These are phyloP conservation scores for Apiospora rasikravindrae DNA, from an alignment of 2,329 filamentous ascomycete genomes.

Conservation along the genomic window DNA sequence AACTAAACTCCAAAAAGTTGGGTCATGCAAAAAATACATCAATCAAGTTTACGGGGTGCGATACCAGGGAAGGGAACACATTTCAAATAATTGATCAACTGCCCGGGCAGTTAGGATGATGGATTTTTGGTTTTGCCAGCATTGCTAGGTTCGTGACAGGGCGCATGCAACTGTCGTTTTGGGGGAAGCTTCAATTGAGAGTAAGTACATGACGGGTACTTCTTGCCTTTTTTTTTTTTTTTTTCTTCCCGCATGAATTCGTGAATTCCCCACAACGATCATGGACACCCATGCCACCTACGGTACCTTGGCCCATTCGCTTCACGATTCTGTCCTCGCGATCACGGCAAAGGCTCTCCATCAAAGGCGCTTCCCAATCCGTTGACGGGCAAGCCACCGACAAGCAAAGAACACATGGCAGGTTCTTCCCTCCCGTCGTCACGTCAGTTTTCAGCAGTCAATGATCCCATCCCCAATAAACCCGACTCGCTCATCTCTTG, in stretches of 20 bases:
- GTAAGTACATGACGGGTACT: neutral
- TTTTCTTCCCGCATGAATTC: neutral
- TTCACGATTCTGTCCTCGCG: conserved; percentile 1
- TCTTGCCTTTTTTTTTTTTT: neutral
- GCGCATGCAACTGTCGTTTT: conserved; percentile 16
- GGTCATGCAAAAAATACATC: neutral
- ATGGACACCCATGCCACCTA: neutral
- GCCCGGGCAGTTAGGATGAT: neutral
- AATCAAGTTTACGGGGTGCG: too few species aligned
- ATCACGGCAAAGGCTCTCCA: conserved; percentile 2
- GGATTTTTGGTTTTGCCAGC: neutral
- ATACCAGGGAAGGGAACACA: neutral
- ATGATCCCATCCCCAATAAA: neutral
- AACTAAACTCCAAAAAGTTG: too few species aligned
- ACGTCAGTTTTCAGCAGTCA: neutral
- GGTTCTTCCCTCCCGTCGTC: neutral
- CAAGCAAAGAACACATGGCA: neutral
- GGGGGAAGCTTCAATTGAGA: neutral
- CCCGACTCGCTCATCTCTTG: neutral
- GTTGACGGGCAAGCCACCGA: neutral
- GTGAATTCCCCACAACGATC: neutral
- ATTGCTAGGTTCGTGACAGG: neutral
- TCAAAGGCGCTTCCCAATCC: neutral
- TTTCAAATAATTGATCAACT: neutral
- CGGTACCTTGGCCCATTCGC: neutral